A percentile compares a stretch with the other conserved stretches of the same genome.
These are phyloP conservation scores for Termitomyces sp. DNA, from an alignment of 768 basidiomycete species.

Conservation along the genomic window DNA sequence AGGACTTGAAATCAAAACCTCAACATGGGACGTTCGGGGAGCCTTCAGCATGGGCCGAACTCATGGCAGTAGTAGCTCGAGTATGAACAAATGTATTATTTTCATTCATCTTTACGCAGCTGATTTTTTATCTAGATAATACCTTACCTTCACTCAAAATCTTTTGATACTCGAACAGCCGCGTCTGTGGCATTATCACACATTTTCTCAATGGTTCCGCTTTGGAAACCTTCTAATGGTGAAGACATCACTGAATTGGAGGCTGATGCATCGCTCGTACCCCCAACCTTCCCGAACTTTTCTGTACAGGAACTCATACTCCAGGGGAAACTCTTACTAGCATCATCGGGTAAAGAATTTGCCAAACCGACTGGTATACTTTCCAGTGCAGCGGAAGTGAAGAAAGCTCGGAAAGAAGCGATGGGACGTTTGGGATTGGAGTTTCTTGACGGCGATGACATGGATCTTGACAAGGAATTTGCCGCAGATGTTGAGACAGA, in stretches of 20 bases:
- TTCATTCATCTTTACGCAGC: slow-evolving; percentile 3
- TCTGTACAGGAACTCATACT: slow-evolving; percentile 74
- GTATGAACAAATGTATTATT: slow-evolving; percentile 38
- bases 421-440: slow-evolving; percentile 86
- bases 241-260: slow-evolving; percentile 25
- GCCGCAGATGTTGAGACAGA: slow-evolving; percentile 47
- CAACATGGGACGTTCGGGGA: slow-evolving; percentile 59
- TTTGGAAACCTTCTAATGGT: slow-evolving; percentile 60
- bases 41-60: slow-evolving; percentile 82
- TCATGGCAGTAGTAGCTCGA: slow-evolving; percentile 87
- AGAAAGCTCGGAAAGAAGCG: slow-evolving; percentile 83
- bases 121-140: slow-evolving; percentile 57
- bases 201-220: slow-evolving; percentile 80
- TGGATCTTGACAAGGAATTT: slow-evolving; percentile 84
- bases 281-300: slow-evolving; percentile 68
- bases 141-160: slow-evolving; percentile 87
- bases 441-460: slow-evolving; percentile 81
- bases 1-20: slow-evolving; percentile 65
- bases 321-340: slow-evolving; percentile 77
- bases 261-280: slow-evolving; percentile 23
- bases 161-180: slow-evolving; percentile 88
- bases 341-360: slow-evolving; percentile 94
- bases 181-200: slow-evolving; percentile 87
- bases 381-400: slow-evolving; percentile 74
- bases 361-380: slow-evolving; percentile 68